Evolutionary conservation across 2,329 filamentous ascomycete genomes (phyloP), one percentile per base, ranked within the genome.

Genomic region (Penicillium sp.): DNA sequence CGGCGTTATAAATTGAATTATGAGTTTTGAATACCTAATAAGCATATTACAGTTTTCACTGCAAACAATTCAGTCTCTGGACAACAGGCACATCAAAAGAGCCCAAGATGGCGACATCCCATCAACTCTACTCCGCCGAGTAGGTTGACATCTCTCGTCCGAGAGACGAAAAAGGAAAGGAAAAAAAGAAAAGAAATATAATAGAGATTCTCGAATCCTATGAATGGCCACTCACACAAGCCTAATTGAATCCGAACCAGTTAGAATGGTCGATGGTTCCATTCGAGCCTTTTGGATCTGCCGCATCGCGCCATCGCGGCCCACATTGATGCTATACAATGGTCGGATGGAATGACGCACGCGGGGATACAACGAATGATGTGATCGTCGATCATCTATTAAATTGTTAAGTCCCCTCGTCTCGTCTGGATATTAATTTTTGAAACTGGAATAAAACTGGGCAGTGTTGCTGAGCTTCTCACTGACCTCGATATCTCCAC

Each of bases 311-410:
- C 52, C 52, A 64, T 64, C 51, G 11, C 38, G 57, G 47, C 46
- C 60, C 60, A 62, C 59, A 45, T 45, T 63, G 59, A 58, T 61
- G 59, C 51, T 57, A 57, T 55, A 38, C 23, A 27, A 36, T n/a
- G n/a, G n/a, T n/a, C n/a, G n/a, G n/a, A n/a, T n/a, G n/a, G 31
- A 12, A 13, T 45, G 36, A 49, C 40, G 42, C 35, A 46, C 32
- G 41, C 39, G 41, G 37, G 41, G 41, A 40, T 30, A 13, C 4
- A 13, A 37, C n/a, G 18, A 17, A 36, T 42, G 41, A 18, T 37
- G 38, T 48, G 35, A 37, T 40, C 29, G 18, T 20, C 22, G 33
- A 43, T 38, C 27, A 28, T 17, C 12, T 11, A 27, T 27, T n/a
- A 11, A 27, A 27, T 6, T 23, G 6, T 11, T 11, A 23, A 11